Evolutionary conservation across 192 early-diverging fungal genomes (phyloP).

Genomic region (Mortierella antarctica): DNA sequence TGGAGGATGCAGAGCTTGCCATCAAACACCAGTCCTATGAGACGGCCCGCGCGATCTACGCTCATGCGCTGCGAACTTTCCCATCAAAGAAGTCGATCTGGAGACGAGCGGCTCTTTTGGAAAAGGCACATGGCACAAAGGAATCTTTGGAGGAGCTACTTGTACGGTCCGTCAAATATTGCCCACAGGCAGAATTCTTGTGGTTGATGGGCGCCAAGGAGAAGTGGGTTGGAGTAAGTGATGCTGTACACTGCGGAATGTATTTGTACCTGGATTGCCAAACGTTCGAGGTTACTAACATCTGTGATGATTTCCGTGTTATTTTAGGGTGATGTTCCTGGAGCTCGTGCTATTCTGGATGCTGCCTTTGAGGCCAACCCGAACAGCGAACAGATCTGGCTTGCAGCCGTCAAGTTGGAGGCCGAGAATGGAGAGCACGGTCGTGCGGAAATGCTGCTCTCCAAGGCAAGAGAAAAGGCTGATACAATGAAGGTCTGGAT

Average conservation of each 20-base stretch:
- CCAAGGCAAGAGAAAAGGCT: conserved; percentile 77
- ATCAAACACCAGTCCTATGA: conserved; percentile 68
- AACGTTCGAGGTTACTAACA: background rate
- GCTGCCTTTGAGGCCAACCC: conserved; percentile 93
- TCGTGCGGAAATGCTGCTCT: conserved; percentile 80
- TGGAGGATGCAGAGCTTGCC: conserved; percentile 89
- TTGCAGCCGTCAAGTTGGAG: conserved; percentile 97
- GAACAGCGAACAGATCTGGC: conserved; percentile 90
- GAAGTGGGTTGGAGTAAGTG: conserved; percentile 79
- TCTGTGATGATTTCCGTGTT: background rate
- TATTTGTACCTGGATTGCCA: background rate
- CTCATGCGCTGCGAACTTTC: conserved; percentile 78
- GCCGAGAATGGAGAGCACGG: conserved; percentile 85
- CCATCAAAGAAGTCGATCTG: conserved; percentile 88
- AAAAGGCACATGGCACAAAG: conserved; percentile 83
- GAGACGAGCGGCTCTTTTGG: conserved; percentile 86
- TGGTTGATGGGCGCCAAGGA: conserved; percentile 99
- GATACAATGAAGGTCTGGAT: conserved; percentile 94
- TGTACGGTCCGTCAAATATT: conserved; percentile 85
- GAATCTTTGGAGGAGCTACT: conserved; percentile 83
- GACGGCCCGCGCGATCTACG: conserved; percentile 91
- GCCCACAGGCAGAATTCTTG: conserved; percentile 91
- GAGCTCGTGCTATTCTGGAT: conserved; percentile 85
- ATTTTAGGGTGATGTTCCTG: conserved; percentile 75
- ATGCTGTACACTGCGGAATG: background rate